These are phyloP conservation scores for Pholiota microspora DNA, from an alignment of 768 basidiomycete species.

Conservation along the genomic window DNA sequence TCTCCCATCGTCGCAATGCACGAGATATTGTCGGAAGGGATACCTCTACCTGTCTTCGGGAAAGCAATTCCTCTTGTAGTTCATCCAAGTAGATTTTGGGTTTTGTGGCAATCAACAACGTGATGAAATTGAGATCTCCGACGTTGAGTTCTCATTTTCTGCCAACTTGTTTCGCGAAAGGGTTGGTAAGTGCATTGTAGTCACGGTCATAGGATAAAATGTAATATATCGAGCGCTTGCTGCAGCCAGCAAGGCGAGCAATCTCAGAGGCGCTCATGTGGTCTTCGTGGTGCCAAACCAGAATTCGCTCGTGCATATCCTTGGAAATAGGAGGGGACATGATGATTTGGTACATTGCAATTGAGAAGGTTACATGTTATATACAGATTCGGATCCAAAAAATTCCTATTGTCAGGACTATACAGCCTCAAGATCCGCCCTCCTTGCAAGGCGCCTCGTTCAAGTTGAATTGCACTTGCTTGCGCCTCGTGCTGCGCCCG, in stretches of 20 bases:
- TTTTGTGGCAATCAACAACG: neutral
- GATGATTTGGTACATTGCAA: too few species aligned
- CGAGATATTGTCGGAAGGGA: neutral
- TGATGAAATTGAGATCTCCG: neutral
- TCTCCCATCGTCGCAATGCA: neutral
- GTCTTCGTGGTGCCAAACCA: neutral
- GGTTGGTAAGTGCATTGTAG: neutral
- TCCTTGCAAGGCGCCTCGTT: too few species aligned
- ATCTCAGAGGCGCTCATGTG: neutral
- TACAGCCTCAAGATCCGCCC: too few species aligned
- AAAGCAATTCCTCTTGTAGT: neutral
- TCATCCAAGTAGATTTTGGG: constrained; percentile 4
- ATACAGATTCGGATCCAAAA: too few species aligned
- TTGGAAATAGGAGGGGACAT: neutral
- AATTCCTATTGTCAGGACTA: too few species aligned
- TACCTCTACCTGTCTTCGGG: neutral
- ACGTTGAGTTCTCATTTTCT: neutral
- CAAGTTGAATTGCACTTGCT: too few species aligned
- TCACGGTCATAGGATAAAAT: neutral
- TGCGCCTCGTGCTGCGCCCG: too few species aligned
- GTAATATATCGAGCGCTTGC: neutral
- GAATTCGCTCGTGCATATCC: neutral
- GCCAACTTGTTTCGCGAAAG: too few species aligned
- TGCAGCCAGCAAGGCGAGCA: neutral
- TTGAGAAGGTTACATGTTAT: too few species aligned